Percentiles rank a stretch among this genome's conserved stretches.
phyloP scores from a whole-genome alignment of 805 yeast genomes.

The Yarrowia sp. region DNA sequence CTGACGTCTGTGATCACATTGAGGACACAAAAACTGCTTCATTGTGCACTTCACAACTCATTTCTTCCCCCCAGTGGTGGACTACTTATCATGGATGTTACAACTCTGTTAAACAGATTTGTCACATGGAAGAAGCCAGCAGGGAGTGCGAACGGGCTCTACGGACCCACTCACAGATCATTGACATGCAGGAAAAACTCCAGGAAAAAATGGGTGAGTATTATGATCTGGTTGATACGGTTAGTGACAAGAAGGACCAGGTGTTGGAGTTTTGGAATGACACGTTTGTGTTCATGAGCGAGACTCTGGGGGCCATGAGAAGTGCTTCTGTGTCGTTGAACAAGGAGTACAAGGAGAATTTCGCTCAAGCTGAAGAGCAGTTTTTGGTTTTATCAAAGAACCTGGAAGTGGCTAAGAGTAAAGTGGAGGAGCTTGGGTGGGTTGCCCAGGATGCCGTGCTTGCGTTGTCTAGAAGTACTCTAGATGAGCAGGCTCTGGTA shows the following conservation, averaged over 20 bases:
- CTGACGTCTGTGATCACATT: constrained; percentile 30
- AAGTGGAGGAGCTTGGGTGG: not conserved
- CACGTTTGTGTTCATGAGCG: constrained; percentile 1
- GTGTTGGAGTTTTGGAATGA: constrained; percentile 4
- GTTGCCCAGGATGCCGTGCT: not conserved
- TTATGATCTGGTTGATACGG: not conserved
- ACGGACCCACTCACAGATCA: constrained; percentile 24
- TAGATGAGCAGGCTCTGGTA: not conserved
- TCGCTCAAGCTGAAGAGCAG: not conserved
- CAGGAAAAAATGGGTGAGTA: constrained; percentile 2
- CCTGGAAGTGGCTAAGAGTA: not conserved
- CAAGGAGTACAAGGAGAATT: not conserved
- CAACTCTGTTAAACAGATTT: constrained; percentile 51
- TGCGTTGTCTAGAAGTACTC: not conserved
- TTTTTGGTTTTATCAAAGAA: not conserved
- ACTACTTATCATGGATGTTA: constrained; percentile 68
- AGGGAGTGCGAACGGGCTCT: constrained; percentile 15
- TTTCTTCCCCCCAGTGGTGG: constrained; percentile 56
- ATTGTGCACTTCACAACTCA: constrained; percentile 35
- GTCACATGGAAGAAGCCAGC: constrained; percentile 36
- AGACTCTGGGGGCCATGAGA: not conserved
- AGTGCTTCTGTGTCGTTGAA: not conserved
- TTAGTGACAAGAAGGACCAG: not conserved
- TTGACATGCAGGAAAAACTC: constrained; percentile 25
- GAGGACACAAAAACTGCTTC: not conserved